Conservation (phyloP, 2,329 filamentous ascomycete genomes). For the Penicillium sp. region DNA sequence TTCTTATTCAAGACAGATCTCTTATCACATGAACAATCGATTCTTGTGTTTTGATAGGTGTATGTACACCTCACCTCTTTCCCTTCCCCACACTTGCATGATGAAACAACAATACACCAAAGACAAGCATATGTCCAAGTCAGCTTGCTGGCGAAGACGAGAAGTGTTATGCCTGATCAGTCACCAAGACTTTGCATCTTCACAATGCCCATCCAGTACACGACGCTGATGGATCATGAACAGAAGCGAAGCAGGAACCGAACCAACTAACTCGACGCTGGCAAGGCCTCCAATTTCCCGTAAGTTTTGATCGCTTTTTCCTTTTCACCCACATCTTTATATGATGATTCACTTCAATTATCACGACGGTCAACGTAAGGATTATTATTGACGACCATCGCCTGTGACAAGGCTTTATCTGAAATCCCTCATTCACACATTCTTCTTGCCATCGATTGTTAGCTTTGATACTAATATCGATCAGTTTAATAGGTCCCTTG, state of each 20-base stretch:
- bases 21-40: not conserved
- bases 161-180: slow-evolving; percentile 53
- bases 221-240: slow-evolving; percentile 31
- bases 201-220: slow-evolving; percentile 19
- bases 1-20: slow-evolving; percentile 2
- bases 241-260: slow-evolving; percentile 12
- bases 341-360: slow-evolving; percentile 70
- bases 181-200: slow-evolving; percentile 25
- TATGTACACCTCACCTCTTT: slow-evolving; percentile 31
- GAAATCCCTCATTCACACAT: slow-evolving; percentile 18
- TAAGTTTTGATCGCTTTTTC: slow-evolving; percentile 4
- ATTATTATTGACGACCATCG: slow-evolving; percentile 73
- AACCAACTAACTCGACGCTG: slow-evolving; percentile 11
- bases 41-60: slow-evolving; percentile 15
- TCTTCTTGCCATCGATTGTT: slow-evolving; percentile 17
- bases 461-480: slow-evolving; percentile 20
- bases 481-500: slow-evolving; percentile 9
- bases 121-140: slow-evolving; percentile 99
- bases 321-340: slow-evolving; percentile 34
- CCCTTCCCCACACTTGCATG: slow-evolving; percentile 54
- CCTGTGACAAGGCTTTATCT: slow-evolving; percentile 71
- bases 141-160: slow-evolving; percentile 52
- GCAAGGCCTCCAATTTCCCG: not conserved
- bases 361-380: slow-evolving; percentile 89
- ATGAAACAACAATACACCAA: slow-evolving; percentile 75